Evolutionary conservation across 164 flowering plant species (phyloP), one percentile per base, ranked within the genome.

Genomic region (Sextonia rubra): DNA sequence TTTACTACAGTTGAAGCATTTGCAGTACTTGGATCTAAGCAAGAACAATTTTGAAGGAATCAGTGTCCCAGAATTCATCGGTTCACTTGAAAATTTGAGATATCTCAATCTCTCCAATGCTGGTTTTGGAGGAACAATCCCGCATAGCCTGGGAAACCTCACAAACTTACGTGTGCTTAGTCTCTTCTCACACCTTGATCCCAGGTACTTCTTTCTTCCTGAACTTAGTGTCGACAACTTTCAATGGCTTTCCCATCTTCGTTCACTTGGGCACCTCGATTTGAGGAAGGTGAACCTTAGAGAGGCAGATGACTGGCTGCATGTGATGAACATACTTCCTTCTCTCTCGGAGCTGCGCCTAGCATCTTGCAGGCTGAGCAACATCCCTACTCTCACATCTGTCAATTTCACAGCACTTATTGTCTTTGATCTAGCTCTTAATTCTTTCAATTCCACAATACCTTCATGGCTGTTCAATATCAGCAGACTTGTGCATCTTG

Each of bases 71-170:
- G 12, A 64, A 12, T 72, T 64, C 67, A 20, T 72, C 30, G 69
- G 74, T 64, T 64, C 69, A 7, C 29, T 65, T 18, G 12, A 26
- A 11, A 17, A 60, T 3, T 55, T 72, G 25, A 47, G 60, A 23
- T 48, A 72, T 64, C 47, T 72, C 4, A 72, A 72, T 9, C 23
- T 72, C 23, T 72, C 74, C 2, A 3, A 12, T 9, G 26, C 69
- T 3, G 47, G 60, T 1, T 52, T 72, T 5, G 26, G 12, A 2
- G 74, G 74, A 49, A 29, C 24, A 23, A 48, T 72, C 26, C 69
- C 69, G 12, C 30, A 64, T 14, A 47, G 29, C 44, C 69, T 72
- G 52, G 69, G 74, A 48, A 72, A 72, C 29, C 74, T 72, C 60
- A 64, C 74, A 3, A 64, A 49, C 3, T 27, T 72, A 12, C 8